Conservation (phyloP, 257 asterid genomes). For the Petunia axillaris region DNA sequence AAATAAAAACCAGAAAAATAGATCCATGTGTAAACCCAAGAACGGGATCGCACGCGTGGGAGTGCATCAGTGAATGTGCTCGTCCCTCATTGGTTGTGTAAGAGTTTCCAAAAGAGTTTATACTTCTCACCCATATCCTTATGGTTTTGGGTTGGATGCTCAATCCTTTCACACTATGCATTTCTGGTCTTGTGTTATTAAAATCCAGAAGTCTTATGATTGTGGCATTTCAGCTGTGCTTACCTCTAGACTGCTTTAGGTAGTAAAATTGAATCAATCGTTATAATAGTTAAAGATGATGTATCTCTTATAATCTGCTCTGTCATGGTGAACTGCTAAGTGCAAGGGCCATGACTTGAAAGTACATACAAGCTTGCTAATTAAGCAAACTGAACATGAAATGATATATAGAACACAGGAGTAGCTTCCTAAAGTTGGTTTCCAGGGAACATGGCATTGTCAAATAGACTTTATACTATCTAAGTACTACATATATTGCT, state of each 20-base stretch:
- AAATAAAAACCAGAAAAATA: too few species aligned
- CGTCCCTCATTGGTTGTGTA: too few species aligned
- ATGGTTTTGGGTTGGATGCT: too few species aligned
- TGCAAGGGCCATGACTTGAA: constrained; percentile 12
- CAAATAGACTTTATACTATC: not conserved
- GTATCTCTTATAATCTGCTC: too few species aligned
- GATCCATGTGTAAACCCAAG: too few species aligned
- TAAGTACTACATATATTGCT: constrained; percentile 14
- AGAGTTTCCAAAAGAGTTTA: too few species aligned
- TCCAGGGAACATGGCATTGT: not conserved
- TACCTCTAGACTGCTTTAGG: constrained; percentile 15
- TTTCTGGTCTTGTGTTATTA: constrained; percentile 9
- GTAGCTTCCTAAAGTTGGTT: constrained; percentile 4
- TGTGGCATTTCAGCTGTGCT: not conserved
- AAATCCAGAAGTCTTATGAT: not conserved
- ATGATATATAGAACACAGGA: not conserved
- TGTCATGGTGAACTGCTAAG: not conserved
- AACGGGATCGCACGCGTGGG: too few species aligned
- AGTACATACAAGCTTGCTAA: not conserved
- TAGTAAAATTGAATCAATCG: not conserved
- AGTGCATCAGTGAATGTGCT: too few species aligned
- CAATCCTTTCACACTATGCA: not conserved
- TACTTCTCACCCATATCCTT: too few species aligned
- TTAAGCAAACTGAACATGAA: not conserved
- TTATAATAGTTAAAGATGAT: too few species aligned